A percentile compares a stretch with the other conserved stretches of the same genome.
Evolutionary conservation across 164 flowering plant species (phyloP).

Genomic region (Cinnamomum micranthum): DNA sequence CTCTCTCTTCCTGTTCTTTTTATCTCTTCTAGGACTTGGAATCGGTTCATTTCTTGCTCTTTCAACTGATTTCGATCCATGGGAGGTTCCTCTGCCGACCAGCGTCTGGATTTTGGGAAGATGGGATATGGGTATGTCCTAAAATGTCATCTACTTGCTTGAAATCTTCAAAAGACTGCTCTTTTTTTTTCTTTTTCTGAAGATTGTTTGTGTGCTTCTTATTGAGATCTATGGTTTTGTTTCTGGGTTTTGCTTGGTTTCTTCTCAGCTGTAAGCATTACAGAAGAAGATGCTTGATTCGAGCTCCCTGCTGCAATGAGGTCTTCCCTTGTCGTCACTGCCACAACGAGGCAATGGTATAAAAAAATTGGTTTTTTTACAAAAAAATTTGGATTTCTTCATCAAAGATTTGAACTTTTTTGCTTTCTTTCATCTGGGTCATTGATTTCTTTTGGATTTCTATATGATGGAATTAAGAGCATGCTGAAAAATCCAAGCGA

Average conservation of each 20-base stretch:
- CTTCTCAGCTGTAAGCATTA: conserved; percentile 70
- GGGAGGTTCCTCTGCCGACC: conserved; percentile 46
- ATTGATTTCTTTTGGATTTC: conserved; percentile 14
- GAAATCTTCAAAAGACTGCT: neutral
- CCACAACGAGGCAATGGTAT: conserved; percentile 82
- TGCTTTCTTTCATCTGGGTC: neutral
- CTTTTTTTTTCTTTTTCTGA: neutral
- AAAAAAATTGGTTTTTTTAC: neutral
- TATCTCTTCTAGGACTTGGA: neutral
- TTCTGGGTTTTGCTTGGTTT: neutral
- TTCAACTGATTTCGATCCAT: conserved; percentile 16
- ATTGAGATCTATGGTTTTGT: neutral
- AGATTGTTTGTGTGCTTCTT: too few relatives aligned
- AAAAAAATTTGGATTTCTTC: neutral
- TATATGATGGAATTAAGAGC: conserved; percentile 33
- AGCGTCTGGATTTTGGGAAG: conserved; percentile 80
- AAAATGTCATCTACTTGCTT: neutral
- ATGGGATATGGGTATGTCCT: conserved; percentile 65
- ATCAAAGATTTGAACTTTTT: neutral
- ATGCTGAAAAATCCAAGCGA: conserved; percentile 44
- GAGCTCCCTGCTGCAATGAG: conserved; percentile 95
- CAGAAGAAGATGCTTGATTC: conserved; percentile 79
- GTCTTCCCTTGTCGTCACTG: conserved; percentile 89
- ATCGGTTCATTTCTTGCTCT: neutral
- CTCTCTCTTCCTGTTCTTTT: neutral